phyloP scores from a whole-genome alignment of 352 stramenopile genomes.

The Phytophthora fragariaefolia region DNA sequence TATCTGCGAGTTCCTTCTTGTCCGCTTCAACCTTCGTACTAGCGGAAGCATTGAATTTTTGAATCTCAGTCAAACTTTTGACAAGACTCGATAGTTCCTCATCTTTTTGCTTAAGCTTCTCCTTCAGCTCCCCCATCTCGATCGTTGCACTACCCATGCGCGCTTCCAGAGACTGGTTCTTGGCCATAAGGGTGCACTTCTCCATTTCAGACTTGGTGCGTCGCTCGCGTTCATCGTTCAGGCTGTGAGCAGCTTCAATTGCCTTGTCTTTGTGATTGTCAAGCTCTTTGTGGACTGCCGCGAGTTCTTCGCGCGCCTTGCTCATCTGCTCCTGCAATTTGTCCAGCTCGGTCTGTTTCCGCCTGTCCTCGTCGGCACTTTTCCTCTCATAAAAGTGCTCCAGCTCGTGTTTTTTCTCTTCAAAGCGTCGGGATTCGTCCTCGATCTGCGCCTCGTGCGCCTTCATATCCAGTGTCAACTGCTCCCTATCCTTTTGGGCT shows the following conservation, averaged over 20 bases:
- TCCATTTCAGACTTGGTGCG: conserved; percentile 63
- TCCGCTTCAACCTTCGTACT: conserved; percentile 72
- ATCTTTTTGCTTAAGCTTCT: conserved; percentile 72
- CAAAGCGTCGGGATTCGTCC: conserved; percentile 59
- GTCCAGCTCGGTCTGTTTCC: conserved; percentile 62
- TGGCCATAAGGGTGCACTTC: conserved; percentile 66
- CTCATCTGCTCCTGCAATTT: conserved; percentile 57
- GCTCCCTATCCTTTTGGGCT: conserved; percentile 57
- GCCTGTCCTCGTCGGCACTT: conserved; percentile 55
- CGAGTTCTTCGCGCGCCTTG: conserved; percentile 58
- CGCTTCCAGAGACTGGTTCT: conserved; percentile 60
- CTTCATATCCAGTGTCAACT: conserved; percentile 68
- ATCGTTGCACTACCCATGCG: conserved; percentile 39
- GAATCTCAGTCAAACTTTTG: conserved; percentile 76
- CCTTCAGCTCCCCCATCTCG: conserved; percentile 60
- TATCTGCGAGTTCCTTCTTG: conserved; percentile 70
- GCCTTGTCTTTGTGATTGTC: conserved; percentile 55
- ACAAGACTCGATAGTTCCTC: conserved; percentile 71
- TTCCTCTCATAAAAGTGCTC: conserved; percentile 70
- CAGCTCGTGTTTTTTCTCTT: conserved; percentile 74
- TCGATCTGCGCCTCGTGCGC: conserved; percentile 52
- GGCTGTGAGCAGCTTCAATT: conserved; percentile 47
- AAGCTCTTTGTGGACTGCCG: conserved; percentile 53
- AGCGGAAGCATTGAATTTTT: conserved; percentile 71
- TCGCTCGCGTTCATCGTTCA: conserved; percentile 62